phyloP scores from a whole-genome alignment of 75 land plant genomes.

The Selaginella tamariscina region DNA sequence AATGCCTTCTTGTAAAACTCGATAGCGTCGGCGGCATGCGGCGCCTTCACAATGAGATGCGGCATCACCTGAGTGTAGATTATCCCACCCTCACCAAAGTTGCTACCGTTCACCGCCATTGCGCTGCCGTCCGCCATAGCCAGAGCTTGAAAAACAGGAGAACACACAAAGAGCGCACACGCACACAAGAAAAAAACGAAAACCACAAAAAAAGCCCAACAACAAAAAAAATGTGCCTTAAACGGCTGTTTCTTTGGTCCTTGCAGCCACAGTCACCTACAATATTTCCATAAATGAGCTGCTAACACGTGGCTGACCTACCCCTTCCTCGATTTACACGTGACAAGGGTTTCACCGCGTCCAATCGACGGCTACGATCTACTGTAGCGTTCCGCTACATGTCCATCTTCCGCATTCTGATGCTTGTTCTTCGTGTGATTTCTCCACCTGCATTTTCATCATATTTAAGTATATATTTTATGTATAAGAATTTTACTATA shows the following conservation, averaged over 20 bases:
- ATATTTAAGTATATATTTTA: too few species aligned
- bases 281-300: neutral
- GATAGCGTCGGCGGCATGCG: constrained; percentile 54
- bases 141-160: constrained; percentile 4
- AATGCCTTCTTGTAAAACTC: constrained; percentile 71
- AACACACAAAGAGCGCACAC: neutral
- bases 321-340: too few species aligned
- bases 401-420: neutral
- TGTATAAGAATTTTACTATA: too few species aligned
- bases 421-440: neutral
- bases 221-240: neutral
- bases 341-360: neutral
- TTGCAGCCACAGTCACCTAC: neutral
- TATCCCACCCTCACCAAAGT: neutral
- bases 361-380: neutral
- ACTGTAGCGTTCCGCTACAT: neutral
- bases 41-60: constrained; percentile 43
- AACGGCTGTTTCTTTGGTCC: neutral
- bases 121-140: neutral
- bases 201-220: neutral
- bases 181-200: constrained; percentile 8
- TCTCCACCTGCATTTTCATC: too few species aligned
- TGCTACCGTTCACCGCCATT: neutral
- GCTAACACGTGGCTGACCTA: neutral
- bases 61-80: constrained; percentile 38